Evolutionary conservation across 2,329 filamentous ascomycete genomes (phyloP), one percentile per base, ranked within the genome.

Genomic region (Claviceps capensis): DNA sequence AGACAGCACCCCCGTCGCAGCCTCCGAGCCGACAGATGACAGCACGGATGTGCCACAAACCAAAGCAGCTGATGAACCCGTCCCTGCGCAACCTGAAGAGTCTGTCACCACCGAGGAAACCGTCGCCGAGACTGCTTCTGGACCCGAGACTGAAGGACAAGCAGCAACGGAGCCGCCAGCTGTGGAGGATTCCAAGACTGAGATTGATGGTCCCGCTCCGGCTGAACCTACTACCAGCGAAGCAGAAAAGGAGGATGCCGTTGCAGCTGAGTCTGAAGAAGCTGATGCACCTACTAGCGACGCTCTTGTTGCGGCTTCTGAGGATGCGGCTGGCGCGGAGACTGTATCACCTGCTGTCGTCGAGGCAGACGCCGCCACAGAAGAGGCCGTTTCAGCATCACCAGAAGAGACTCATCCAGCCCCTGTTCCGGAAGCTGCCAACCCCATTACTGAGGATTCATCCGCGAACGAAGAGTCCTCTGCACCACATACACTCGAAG

Each of bases 331-430:
- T 19, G n/a, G 17, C 9, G 41, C 14, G 19, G 40, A 49, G 23
- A 17, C 19, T 16, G 48, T 17, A 50, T 2, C 19, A 44, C 7
- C 41, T 11, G 8, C 40, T 13, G 41, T 44, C 51, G 53, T 55
- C 37, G 44, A 34, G 11, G 37, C 37, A 43, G 44, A 50, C 7
- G 48, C 54, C 40, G 37, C 45, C 16, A 30, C 41, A 34, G 53
- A 56, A 16, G 13, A 45, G 19, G 40, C 43, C 11, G 16, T 13
- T 37, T 50, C 52, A 22, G 46, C 52, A 38, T 16, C 52, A 54
- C 26, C 46, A 26, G 17, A 48, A 30, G 34, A 34, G 30, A 11
- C 30, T 34, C 9, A 34, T 34, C 9, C 30, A 11, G 30, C 9
- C 30, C 3, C 30, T 34, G 8, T 34, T 34, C 1, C 9, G 30